These are phyloP conservation scores for Suhomyces chickasaworum DNA, from an alignment of 1,139 yeast genomes.

Conservation along the genomic window DNA sequence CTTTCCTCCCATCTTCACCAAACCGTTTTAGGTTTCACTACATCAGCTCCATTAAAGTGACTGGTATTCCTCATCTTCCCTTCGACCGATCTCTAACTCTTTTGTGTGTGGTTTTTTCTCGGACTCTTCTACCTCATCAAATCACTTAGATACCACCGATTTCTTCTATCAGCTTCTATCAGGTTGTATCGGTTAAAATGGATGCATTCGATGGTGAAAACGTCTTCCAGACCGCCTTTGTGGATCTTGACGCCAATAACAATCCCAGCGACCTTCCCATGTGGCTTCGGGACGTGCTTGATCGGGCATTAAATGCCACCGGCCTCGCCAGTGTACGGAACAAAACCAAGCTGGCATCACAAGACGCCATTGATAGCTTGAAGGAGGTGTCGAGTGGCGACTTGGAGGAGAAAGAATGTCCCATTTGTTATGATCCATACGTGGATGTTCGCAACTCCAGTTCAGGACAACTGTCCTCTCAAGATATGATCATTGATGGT, in stretches of 20 bases:
- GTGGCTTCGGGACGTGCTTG: slow-evolving; percentile 45
- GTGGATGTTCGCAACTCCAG: slow-evolving; percentile 16
- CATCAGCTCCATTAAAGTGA: neutral
- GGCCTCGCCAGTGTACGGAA: slow-evolving; percentile 24
- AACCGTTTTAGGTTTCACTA: neutral
- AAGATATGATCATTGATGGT: neutral
- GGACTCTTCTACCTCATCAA: neutral
- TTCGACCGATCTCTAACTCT: neutral
- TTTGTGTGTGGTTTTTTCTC: neutral
- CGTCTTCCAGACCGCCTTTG: slow-evolving; percentile 24
- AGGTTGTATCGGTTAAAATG: neutral
- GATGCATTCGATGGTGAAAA: slow-evolving; percentile 13
- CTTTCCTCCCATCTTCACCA: neutral
- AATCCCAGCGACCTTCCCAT: slow-evolving; percentile 31
- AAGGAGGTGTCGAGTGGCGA: slow-evolving; percentile 26
- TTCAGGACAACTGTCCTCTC: neutral
- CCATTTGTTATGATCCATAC: slow-evolving; percentile 47
- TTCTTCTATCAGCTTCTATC: too few species aligned
- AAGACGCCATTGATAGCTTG: slow-evolving; percentile 43
- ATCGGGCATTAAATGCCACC: slow-evolving; percentile 35
- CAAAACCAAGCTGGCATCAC: slow-evolving; percentile 39
- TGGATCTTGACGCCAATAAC: slow-evolving; percentile 34
- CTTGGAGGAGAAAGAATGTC: slow-evolving; percentile 35
- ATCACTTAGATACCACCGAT: neutral
- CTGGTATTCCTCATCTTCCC: neutral